phyloP scores from a whole-genome alignment of 1,284 basidiomycete genomes.

The Ganoderma sp. region DNA sequence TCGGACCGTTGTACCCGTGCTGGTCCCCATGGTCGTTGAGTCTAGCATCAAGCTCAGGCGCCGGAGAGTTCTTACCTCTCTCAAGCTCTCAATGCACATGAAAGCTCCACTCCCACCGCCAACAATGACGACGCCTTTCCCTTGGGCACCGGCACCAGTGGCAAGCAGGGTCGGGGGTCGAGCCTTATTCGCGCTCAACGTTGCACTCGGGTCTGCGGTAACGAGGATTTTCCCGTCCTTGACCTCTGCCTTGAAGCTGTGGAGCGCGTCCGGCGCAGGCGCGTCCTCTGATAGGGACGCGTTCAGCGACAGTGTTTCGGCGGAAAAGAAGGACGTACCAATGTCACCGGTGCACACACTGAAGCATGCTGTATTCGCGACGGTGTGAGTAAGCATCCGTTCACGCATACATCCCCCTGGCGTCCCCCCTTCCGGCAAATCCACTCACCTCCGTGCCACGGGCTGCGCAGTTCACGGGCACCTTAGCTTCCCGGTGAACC shows the following conservation, averaged over 20 bases:
- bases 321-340: constrained; percentile 46
- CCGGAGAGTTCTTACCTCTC: constrained; percentile 61
- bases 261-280: constrained; percentile 85
- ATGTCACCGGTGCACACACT: constrained; percentile 83
- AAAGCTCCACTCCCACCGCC: constrained; percentile 88
- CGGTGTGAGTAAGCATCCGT: constrained; percentile 9
- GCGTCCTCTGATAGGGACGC: constrained; percentile 75
- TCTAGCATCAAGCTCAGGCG: background rate
- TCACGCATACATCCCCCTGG: background rate
- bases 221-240: constrained; percentile 83
- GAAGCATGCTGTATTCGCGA: constrained; percentile 75
- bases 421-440: background rate
- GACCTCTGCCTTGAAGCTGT: constrained; percentile 78
- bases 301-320: background rate
- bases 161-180: constrained; percentile 62
- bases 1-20: constrained; percentile 79
- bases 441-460: constrained; percentile 85
- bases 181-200: constrained; percentile 73
- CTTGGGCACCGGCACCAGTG: constrained; percentile 35
- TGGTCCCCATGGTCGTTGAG: constrained; percentile 39
- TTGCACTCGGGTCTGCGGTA: constrained; percentile 71
- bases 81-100: constrained; percentile 81
- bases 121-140: constrained; percentile 78
- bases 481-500: constrained; percentile 5
- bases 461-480: constrained; percentile 50